phyloP scores from a whole-genome alignment of 2,329 filamentous ascomycete species.

The Dendryphion nanum region DNA sequence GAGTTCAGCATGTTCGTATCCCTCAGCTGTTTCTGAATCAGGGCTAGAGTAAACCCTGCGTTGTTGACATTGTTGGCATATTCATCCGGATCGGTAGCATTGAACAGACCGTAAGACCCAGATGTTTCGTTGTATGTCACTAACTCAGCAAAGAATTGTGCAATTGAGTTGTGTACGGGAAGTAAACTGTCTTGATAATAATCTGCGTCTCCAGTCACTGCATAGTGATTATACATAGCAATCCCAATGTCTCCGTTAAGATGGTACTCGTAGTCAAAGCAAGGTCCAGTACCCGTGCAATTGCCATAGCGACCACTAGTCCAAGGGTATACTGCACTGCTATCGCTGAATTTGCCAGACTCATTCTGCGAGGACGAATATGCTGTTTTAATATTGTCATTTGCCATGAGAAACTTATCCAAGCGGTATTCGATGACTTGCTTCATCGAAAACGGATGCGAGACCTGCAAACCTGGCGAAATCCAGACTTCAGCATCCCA shows the following conservation, averaged over 20 bases:
- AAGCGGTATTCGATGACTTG: slow-evolving; percentile 65
- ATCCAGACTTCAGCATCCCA: slow-evolving; percentile 69
- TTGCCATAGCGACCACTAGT: slow-evolving; percentile 66
- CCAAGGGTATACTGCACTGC: slow-evolving; percentile 66
- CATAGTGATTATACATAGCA: slow-evolving; percentile 60
- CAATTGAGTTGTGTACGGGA: slow-evolving; percentile 64
- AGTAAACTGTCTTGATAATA: slow-evolving; percentile 57
- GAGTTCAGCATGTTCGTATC: slow-evolving; percentile 58
- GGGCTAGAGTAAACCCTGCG: slow-evolving; percentile 66
- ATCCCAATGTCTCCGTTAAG: slow-evolving; percentile 68
- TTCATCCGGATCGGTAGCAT: slow-evolving; percentile 73
- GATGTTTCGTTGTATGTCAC: slow-evolving; percentile 56
- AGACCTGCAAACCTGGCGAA: slow-evolving; percentile 63
- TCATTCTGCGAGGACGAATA: slow-evolving; percentile 60
- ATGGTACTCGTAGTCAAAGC: slow-evolving; percentile 72
- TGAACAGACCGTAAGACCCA: slow-evolving; percentile 26
- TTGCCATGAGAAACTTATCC: slow-evolving; percentile 58
- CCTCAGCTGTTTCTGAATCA: slow-evolving; percentile 57
- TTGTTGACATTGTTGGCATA: slow-evolving; percentile 68
- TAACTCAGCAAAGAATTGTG: slow-evolving; percentile 60
- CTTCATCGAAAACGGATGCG: slow-evolving; percentile 61
- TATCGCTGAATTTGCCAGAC: slow-evolving; percentile 55
- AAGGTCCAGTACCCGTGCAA: slow-evolving; percentile 60
- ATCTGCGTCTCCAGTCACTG: slow-evolving; percentile 57
- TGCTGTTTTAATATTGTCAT: slow-evolving; percentile 56